phyloP scores from a whole-genome alignment of 2,329 filamentous ascomycete genomes.

The Hypoxylon sp. region DNA sequence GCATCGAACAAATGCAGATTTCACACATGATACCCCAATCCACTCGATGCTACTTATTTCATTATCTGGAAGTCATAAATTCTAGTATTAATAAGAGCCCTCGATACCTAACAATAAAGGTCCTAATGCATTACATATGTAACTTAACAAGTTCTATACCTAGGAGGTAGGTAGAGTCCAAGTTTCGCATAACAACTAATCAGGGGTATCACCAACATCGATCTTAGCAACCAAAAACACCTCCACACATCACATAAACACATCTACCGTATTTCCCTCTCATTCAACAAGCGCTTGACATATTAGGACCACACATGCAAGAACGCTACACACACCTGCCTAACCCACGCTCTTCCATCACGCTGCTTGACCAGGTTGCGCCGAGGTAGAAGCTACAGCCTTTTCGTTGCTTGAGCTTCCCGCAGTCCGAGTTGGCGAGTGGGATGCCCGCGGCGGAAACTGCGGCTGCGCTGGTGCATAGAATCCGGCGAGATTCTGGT shows the following conservation, averaged over 20 bases:
- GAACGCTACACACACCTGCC: slow-evolving; percentile 34
- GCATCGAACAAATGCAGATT: slow-evolving; percentile 19
- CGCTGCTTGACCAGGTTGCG: slow-evolving; percentile 27
- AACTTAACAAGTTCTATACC: slow-evolving; percentile 22
- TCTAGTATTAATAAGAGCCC: slow-evolving; percentile 19
- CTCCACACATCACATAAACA: slow-evolving; percentile 19
- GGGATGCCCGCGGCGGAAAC: slow-evolving; percentile 8
- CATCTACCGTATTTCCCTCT: slow-evolving; percentile 9
- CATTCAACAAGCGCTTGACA: slow-evolving; percentile 21
- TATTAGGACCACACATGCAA: slow-evolving; percentile 12
- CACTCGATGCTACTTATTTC: not conserved
- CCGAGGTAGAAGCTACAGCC: slow-evolving; percentile 20
- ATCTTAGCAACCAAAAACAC: slow-evolving; percentile 26
- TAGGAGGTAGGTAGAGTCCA: slow-evolving; percentile 1
- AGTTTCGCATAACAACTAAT: slow-evolving; percentile 18
- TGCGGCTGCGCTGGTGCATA: slow-evolving; percentile 45
- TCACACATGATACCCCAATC: slow-evolving; percentile 23
- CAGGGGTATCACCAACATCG: slow-evolving; percentile 41
- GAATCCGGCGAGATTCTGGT: slow-evolving; percentile 52
- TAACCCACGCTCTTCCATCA: slow-evolving; percentile 15
- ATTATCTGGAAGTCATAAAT: slow-evolving; percentile 9
- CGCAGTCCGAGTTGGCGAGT: slow-evolving; percentile 11
- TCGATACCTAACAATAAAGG: slow-evolving; percentile 32
- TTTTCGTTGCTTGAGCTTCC: slow-evolving; percentile 29
- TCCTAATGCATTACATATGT: slow-evolving; percentile 1